Conservation (phyloP, 2,329 filamentous ascomycete species). For the Paecilomyces niveus region DNA sequence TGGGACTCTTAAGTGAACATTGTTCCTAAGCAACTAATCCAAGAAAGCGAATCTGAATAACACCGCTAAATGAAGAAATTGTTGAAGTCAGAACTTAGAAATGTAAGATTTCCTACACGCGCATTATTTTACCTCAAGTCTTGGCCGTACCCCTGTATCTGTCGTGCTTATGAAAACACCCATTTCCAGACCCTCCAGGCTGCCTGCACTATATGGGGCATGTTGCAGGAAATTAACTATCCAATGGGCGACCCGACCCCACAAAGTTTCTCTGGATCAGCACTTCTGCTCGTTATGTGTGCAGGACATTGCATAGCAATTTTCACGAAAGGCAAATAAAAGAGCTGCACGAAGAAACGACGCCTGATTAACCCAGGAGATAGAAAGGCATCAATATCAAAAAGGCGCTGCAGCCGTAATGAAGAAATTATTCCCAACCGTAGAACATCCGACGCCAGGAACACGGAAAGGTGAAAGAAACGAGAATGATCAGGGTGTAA, state of each 20-base stretch:
- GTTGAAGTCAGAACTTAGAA: neutral
- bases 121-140: neutral
- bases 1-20: neutral
- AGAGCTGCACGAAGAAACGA: slow-evolving; percentile 9
- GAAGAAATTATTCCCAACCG: slow-evolving; percentile 14
- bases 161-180: neutral
- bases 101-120: neutral
- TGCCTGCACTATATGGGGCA: neutral
- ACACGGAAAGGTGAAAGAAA: slow-evolving; percentile 14
- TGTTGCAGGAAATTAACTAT: neutral
- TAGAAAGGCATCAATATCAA: slow-evolving; percentile 15
- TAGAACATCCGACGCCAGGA: slow-evolving; percentile 20
- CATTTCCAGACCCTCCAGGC: neutral
- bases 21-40: neutral
- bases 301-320: slow-evolving; percentile 4
- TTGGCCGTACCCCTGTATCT: neutral
- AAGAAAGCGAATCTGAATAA: neutral
- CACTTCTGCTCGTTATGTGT: neutral
- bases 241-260: neutral
- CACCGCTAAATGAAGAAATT: neutral
- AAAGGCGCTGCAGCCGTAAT: slow-evolving; percentile 10
- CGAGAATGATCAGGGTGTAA: slow-evolving; percentile 10
- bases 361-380: slow-evolving; percentile 10
- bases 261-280: neutral
- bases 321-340: neutral